Conservation (phyloP, 805 yeast genomes). For the Barnettozyma botsteinii region DNA sequence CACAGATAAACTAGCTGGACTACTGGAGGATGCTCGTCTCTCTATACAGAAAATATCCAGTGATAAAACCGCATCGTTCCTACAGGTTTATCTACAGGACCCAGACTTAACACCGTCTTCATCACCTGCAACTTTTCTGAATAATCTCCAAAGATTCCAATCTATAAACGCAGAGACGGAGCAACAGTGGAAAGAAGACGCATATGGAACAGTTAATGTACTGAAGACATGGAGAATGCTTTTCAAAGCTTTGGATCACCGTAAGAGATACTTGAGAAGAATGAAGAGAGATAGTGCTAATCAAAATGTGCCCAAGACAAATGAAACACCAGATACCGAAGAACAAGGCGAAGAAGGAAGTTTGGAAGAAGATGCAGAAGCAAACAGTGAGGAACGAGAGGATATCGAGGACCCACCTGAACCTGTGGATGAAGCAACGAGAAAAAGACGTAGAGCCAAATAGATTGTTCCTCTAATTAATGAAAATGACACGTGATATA, state of each 20-base stretch:
- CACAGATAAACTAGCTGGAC: background rate
- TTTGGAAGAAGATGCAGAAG: slow-evolving; percentile 4
- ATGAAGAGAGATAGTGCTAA: background rate
- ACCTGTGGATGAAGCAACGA: background rate
- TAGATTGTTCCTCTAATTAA: background rate
- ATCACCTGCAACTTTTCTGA: background rate
- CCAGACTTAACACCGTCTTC: background rate
- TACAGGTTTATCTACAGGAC: background rate
- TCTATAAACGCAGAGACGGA: slow-evolving; percentile 11
- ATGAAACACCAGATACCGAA: slow-evolving; percentile 2
- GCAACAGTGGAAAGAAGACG: slow-evolving; percentile 15
- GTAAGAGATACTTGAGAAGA: slow-evolving; percentile 21
- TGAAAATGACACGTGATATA: background rate
- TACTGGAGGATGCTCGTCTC: background rate
- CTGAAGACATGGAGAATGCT: slow-evolving; percentile 22
- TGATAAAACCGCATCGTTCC: slow-evolving; percentile 1
- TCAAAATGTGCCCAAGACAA: background rate
- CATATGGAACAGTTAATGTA: slow-evolving; percentile 9
- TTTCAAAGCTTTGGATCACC: slow-evolving; percentile 25
- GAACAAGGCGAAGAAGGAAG: background rate
- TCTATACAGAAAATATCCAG: background rate
- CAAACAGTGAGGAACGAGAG: slow-evolving; percentile 2
- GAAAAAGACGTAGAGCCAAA: background rate
- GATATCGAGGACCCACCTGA: background rate
- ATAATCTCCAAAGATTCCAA: slow-evolving; percentile 9